Base-by-base conservation (phyloP, 2,329 filamentous ascomycete species). In the Ceratocystis smalleyi region DNA sequence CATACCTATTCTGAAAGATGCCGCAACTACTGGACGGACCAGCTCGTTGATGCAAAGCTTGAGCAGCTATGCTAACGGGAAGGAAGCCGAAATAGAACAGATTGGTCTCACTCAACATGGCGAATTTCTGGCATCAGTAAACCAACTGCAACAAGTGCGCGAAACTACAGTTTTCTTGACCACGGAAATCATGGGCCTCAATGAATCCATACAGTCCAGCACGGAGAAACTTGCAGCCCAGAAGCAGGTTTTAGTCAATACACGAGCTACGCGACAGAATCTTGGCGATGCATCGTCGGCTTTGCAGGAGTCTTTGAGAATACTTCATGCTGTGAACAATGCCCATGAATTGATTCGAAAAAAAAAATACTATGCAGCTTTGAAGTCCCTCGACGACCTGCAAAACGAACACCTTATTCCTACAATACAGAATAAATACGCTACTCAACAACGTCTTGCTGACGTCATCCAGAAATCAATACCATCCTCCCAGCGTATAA, bases 61-160 rank as follows among this genome's bases (percentile, higher is more conserved):
- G 27, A 71, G 68, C 12, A 84, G 86, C 69, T 95, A 96, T 74
- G 89, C 91, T 43, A 85, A 87, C 69, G 89, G 94, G 59, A 86
- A 91, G 67, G 94, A 99, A 74, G 76, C 83, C 15, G 91, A 97
- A 70, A 97, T 99, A 68, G 94, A 99, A 76, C 84, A 84, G 24
- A 95, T 97, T 70, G 96, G 94, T 70, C 85, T 96, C 70, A 92
- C 89, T 10, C 96, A 96, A 71, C 94, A 99, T 71, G 92, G 97
- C 72, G 94, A 96, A 71, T 99, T 99, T 71, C 86, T 97, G 43
- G 84, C 83, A 68, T 96, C 92, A 0, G 91, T 99, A 69, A 95
- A 94, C 71, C 90, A 95, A 72, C 82, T 99, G n/a, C 88, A 97
- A 69, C 83, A 84, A 66, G 91, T 97, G 62, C 87, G 92, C 63